Percentiles rank a stretch among this genome's conserved stretches.
Conservation (phyloP, 2,329 filamentous ascomycete species). For the Ambrosiella cleistominuta region DNA sequence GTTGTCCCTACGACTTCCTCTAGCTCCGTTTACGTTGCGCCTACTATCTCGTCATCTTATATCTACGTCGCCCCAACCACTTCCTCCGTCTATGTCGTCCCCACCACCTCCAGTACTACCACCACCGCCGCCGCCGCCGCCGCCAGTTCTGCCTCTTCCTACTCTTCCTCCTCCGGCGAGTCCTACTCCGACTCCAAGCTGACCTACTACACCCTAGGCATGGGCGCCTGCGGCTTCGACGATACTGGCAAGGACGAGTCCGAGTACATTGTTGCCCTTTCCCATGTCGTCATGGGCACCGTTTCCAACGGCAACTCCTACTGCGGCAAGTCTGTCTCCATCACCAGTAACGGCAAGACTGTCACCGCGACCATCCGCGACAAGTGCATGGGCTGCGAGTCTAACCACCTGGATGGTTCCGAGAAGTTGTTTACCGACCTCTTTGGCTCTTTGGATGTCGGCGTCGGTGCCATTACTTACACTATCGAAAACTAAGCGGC, state of each 20-base stretch:
- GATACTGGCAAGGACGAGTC: conserved; percentile 36
- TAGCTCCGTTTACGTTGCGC: conserved; percentile 6
- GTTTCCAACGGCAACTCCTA: conserved; percentile 49
- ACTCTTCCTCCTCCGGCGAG: conserved; percentile 16
- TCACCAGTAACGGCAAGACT: conserved; percentile 41
- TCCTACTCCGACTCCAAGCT: conserved; percentile 41
- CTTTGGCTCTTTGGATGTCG: conserved; percentile 27
- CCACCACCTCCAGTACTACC: conserved; percentile 13
- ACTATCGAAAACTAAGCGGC: conserved; percentile 25
- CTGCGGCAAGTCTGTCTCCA: conserved; percentile 52
- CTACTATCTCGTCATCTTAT: neutral
- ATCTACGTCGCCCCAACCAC: neutral
- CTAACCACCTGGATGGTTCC: conserved; percentile 41
- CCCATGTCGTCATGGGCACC: conserved; percentile 42
- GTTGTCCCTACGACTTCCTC: conserved; percentile 15
- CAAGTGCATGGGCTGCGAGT: conserved; percentile 55
- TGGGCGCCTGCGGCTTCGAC: conserved; percentile 50
- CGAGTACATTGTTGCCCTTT: conserved; percentile 52
- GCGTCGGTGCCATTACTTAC: conserved; percentile 28
- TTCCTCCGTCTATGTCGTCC: neutral
- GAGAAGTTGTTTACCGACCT: conserved; percentile 37
- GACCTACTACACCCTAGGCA: conserved; percentile 55
- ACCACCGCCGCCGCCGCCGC: conserved; percentile 15
- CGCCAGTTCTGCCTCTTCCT: conserved; percentile 3
- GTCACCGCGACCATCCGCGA: conserved; percentile 45